phyloP scores from a whole-genome alignment of 164 flowering plant species.

The Umbilicus rupestris region DNA sequence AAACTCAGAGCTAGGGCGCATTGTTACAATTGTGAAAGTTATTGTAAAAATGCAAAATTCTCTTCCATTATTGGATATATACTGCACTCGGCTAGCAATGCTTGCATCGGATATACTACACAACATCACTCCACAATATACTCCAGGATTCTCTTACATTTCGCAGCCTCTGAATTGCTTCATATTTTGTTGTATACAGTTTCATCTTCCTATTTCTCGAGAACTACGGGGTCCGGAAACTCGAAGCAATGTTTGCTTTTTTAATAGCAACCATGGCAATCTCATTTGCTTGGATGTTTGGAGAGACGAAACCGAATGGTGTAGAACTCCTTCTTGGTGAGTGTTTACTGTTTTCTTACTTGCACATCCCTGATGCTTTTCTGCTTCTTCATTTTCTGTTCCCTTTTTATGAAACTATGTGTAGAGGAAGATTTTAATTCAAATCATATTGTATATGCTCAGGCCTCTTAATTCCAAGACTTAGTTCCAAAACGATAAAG shows the following conservation, averaged over 20 bases:
- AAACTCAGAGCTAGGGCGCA: neutral
- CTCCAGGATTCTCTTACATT: neutral
- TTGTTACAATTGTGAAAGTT: neutral
- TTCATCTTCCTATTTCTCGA: slow-evolving; percentile 57
- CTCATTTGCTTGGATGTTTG: slow-evolving; percentile 76
- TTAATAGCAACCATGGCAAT: slow-evolving; percentile 58
- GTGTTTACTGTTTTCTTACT: neutral
- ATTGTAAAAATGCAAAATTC: neutral
- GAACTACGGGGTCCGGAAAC: slow-evolving; percentile 64
- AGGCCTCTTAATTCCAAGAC: slow-evolving; percentile 57
- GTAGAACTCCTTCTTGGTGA: slow-evolving; percentile 48
- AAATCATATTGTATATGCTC: slow-evolving; percentile 6
- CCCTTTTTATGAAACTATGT: neutral
- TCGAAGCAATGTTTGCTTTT: slow-evolving; percentile 62
- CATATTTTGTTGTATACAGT: slow-evolving; percentile 20
- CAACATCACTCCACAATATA: no score
- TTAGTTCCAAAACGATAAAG: slow-evolving; percentile 47
- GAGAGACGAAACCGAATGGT: slow-evolving; percentile 49
- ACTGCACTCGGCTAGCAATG: no score
- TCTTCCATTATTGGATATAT: no score
- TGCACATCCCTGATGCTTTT: neutral
- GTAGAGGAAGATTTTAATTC: neutral
- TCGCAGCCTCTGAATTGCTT: neutral
- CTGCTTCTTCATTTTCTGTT: neutral
- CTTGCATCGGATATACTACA: no score